Evolutionary conservation across 768 basidiomycete species (phyloP).

Genomic region (Mycena amicta): DNA sequence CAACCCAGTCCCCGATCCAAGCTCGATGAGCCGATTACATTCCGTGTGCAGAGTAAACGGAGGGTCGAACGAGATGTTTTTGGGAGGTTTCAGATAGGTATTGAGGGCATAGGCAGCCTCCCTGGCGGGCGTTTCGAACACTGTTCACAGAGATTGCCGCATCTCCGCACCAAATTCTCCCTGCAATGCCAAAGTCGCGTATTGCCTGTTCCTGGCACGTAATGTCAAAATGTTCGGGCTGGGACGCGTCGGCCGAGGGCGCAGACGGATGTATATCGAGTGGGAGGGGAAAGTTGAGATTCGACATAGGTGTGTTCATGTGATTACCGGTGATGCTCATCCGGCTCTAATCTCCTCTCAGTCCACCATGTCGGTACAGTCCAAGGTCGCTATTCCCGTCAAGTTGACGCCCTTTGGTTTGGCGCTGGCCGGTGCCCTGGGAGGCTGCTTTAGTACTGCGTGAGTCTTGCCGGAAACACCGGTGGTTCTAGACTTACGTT

Average conservation of each 20-base stretch:
- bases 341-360: slow-evolving; percentile 7
- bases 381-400: slow-evolving; percentile 46
- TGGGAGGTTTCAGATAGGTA: slow-evolving; percentile 50
- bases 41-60: slow-evolving; percentile 36
- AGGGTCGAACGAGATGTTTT: slow-evolving; percentile 53
- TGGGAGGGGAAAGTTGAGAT: slow-evolving; percentile 45
- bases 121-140: slow-evolving; percentile 43
- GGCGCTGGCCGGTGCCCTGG: slow-evolving; percentile 90
- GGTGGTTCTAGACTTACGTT: slow-evolving; percentile 5
- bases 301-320: slow-evolving; percentile 7
- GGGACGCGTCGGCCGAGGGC: background rate
- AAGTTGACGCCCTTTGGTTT: slow-evolving; percentile 85
- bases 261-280: slow-evolving; percentile 38
- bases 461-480: slow-evolving; percentile 45
- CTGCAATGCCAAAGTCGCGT: slow-evolving; percentile 76
- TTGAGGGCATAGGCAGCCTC: slow-evolving; percentile 70
- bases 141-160: slow-evolving; percentile 21
- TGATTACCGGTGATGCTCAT: background rate
- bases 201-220: slow-evolving; percentile 59
- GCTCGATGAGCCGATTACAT: slow-evolving; percentile 57
- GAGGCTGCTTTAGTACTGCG: slow-evolving; percentile 93
- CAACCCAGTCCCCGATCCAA: slow-evolving; percentile 79
- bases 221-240: slow-evolving; percentile 7
- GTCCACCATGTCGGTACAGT: slow-evolving; percentile 49
- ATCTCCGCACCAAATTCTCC: slow-evolving; percentile 71